phyloP scores from a whole-genome alignment of 495 filamentous ascomycete genomes.

The Neurospora discreta region DNA sequence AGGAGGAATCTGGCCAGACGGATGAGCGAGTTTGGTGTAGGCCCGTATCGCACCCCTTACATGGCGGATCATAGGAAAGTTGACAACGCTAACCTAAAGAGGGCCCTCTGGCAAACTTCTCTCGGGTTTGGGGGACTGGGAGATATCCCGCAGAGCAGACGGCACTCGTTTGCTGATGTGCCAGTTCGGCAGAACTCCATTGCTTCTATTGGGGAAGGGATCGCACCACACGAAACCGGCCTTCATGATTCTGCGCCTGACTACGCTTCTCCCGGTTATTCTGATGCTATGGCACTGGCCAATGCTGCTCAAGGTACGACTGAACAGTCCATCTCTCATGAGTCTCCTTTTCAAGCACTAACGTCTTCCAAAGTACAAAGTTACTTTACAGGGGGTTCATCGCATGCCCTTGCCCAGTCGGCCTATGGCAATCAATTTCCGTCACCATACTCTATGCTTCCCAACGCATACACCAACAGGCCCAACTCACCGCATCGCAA shows the following conservation, averaged over 20 bases:
- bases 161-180: slow-evolving; percentile 92
- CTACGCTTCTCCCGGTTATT: background rate
- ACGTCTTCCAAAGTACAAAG: slow-evolving; percentile 30
- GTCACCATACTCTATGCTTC: slow-evolving; percentile 32
- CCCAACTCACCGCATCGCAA: slow-evolving; percentile 44
- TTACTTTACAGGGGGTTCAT: slow-evolving; percentile 35
- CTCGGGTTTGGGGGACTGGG: slow-evolving; percentile 62
- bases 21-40: slow-evolving; percentile 54
- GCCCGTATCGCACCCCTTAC: slow-evolving; percentile 44
- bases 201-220: slow-evolving; percentile 48
- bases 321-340: background rate
- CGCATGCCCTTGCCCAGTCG: slow-evolving; percentile 29
- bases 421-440: slow-evolving; percentile 28
- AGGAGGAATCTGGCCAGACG: slow-evolving; percentile 43
- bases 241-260: slow-evolving; percentile 25
- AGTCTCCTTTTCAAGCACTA: slow-evolving; percentile 6
- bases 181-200: slow-evolving; percentile 58
- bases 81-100: slow-evolving; percentile 54
- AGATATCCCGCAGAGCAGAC: slow-evolving; percentile 73
- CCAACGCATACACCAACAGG: slow-evolving; percentile 44
- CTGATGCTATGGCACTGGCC: background rate
- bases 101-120: slow-evolving; percentile 79
- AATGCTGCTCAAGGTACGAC: background rate
- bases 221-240: slow-evolving; percentile 29
- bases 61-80: slow-evolving; percentile 61